Evolutionary conservation across 306 rosid genomes (phyloP).

Genomic region (Vigna unguiculata): DNA sequence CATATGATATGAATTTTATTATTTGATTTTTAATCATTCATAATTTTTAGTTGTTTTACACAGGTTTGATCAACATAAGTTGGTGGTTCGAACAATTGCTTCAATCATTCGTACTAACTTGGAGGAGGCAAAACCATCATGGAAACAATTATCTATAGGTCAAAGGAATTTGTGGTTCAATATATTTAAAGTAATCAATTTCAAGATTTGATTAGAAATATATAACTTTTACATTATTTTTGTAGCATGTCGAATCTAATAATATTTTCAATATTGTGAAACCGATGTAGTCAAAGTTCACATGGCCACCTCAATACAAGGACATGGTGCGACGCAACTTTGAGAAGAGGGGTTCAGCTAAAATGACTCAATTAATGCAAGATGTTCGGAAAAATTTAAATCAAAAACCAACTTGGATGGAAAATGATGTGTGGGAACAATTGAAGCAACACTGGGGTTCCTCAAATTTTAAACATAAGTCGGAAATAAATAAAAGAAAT

Average conservation of each 20-base stretch:
- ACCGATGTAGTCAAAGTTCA: slow-evolving; percentile 30
- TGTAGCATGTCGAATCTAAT: not conserved
- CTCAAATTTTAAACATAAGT: not conserved
- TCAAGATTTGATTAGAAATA: not conserved
- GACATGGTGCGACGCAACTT: slow-evolving; percentile 32
- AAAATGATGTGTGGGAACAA: not conserved
- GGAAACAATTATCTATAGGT: slow-evolving; percentile 27
- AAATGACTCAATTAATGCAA: slow-evolving; percentile 41
- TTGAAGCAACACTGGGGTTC: slow-evolving; percentile 30
- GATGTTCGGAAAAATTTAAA: slow-evolving; percentile 32
- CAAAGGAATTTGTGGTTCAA: slow-evolving; percentile 31
- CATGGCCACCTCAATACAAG: slow-evolving; percentile 27
- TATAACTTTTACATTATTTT: not conserved
- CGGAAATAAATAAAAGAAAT: slow-evolving; percentile 13
- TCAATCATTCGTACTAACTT: slow-evolving; percentile 28
- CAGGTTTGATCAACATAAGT: slow-evolving; percentile 37
- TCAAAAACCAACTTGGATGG: slow-evolving; percentile 35
- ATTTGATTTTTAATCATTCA: not conserved
- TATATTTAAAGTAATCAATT: slow-evolving; percentile 31
- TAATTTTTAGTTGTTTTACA: slow-evolving; percentile 1
- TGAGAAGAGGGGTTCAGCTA: slow-evolving; percentile 39
- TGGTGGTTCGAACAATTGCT: slow-evolving; percentile 22
- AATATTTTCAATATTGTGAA: not conserved
- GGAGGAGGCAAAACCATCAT: slow-evolving; percentile 32
- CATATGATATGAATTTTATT: not conserved